Base-by-base conservation (phyloP, 1,284 basidiomycete species). In the Hemileia vastatrix region DNA sequence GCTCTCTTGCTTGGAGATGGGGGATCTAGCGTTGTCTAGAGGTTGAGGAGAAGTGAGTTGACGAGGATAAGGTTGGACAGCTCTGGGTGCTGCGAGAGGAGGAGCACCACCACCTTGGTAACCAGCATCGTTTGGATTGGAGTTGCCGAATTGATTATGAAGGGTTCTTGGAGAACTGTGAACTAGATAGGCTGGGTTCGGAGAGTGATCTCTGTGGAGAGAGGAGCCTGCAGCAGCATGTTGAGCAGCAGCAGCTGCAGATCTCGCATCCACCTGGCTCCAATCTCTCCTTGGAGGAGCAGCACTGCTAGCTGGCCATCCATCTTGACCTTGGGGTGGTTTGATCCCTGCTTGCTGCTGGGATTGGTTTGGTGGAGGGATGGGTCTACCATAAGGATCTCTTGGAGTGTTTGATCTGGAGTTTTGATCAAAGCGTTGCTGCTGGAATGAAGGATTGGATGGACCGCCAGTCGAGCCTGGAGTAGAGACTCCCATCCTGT, bases 1-100 rank as follows among this genome's bases (percentile, higher is more conserved):
- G 64, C 62, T 4, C 67, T 62, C 57, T 68, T 71, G 6, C 69
- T 58, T 0, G 70, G 70, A 6, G 70, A 72, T 4, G 69, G 68
- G 27, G 11, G 70, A 68, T n/a, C 69, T 63, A 13, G 64, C 69
- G 31, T 55, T 55, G 11, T 64, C 67, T 6, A 44, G 15, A 11
- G 70, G 67, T 51, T 67, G 66, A 5, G 70, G 67, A 19, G 70
- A 72, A 31, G 66, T 69, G 19, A 68, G 64, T 27, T 27, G 27
- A 19, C 68, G 59, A 13, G 69, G 58, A 36, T 66, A 70, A 5
- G 70, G 68, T 52, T 65, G 69, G 64, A 71, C 66, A 32, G 69
- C 63, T 54, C 64, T 54, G 4, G 70, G 65, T 43, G 68, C 69
- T 3, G 65, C 59, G 43, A 68, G 60, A 2, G 67, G 44, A 11